Conservation (phyloP, 306 rosid genomes). For the Trifolium pratense region DNA sequence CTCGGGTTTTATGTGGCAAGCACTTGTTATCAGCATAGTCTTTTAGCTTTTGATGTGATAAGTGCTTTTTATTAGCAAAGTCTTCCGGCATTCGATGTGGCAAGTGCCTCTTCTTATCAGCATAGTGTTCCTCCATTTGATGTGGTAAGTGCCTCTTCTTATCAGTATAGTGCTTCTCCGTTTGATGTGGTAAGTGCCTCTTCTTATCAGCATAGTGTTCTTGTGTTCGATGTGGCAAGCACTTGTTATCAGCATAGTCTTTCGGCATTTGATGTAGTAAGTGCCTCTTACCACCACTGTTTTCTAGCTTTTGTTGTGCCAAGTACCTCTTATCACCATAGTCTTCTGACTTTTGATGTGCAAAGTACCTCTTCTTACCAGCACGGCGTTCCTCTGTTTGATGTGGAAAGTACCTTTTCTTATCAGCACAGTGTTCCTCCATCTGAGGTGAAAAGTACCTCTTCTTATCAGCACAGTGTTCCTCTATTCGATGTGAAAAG, state of each 20-base stretch:
- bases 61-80: background rate
- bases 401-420: background rate
- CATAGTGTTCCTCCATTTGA: no score
- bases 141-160: no score
- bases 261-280: background rate
- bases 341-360: background rate
- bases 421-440: background rate
- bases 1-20: background rate
- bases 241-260: background rate
- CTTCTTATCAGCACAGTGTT: no score
- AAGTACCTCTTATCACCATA: background rate
- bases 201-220: background rate
- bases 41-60: background rate
- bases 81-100: no score
- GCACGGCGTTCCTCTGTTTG: background rate
- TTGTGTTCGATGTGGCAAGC: background rate
- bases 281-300: background rate
- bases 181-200: no score
- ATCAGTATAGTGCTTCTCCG: no score
- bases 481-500: no score
- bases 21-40: background rate
- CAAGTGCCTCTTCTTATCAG: no score
- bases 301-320: background rate
- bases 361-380: background rate
- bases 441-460: no score